These are phyloP conservation scores for Podila horticola DNA, from an alignment of 192 early-diverging fungal genomes.

Conservation along the genomic window DNA sequence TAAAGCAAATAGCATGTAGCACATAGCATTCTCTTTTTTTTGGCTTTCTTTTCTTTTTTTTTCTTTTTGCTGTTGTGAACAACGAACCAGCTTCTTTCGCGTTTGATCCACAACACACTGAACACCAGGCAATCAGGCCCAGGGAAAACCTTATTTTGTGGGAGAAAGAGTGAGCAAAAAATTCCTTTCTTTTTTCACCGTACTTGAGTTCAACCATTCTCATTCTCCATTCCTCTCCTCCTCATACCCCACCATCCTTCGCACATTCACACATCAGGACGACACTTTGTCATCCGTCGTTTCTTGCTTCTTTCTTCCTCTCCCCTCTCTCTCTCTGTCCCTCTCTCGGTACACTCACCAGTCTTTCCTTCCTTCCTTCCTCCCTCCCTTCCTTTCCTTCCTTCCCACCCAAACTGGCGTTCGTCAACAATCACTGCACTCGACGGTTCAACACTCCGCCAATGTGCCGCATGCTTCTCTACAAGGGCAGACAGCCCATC, in stretches of 20 bases:
- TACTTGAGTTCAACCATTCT: background rate
- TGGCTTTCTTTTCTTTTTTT: too few relatives aligned
- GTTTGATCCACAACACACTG: too few relatives aligned
- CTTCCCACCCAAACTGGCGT: constrained; percentile 12
- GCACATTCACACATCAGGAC: background rate
- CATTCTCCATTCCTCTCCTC: background rate
- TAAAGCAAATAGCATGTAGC: too few relatives aligned
- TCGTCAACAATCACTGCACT: background rate
- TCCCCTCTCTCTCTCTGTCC: background rate
- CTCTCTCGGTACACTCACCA: background rate
- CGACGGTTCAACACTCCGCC: constrained; percentile 35
- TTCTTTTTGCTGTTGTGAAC: too few relatives aligned
- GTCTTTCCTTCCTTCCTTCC: background rate
- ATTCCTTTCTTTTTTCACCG: too few relatives aligned
- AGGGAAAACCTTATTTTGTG: too few relatives aligned
- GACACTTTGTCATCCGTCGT: too few relatives aligned
- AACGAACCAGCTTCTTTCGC: too few relatives aligned
- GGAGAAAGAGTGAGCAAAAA: too few relatives aligned
- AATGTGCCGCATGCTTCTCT: constrained; percentile 81
- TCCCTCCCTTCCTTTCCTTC: background rate
- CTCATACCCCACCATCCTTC: background rate
- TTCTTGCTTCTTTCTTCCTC: background rate
- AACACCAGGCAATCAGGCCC: too few relatives aligned
- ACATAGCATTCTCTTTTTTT: too few relatives aligned
- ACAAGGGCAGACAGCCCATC: constrained; percentile 80